Evolutionary conservation across 2,329 filamentous ascomycete species (phyloP).

Genomic region (Exophiala lecanii-corni): DNA sequence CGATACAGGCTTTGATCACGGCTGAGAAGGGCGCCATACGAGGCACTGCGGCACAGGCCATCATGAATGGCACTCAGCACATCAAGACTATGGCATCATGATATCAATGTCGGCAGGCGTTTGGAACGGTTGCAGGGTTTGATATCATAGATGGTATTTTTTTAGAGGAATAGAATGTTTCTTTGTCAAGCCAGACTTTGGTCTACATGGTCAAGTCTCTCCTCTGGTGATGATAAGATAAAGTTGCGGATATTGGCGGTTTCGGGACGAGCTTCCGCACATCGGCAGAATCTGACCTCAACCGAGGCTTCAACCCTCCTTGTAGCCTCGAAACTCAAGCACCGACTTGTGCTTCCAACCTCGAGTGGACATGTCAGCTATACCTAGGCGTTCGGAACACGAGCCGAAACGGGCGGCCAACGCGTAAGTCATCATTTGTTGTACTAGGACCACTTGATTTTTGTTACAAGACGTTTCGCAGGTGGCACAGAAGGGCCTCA

Average conservation of each 20-base stretch:
- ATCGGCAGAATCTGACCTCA: not conserved
- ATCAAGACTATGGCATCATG: not conserved
- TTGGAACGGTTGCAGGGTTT: no score
- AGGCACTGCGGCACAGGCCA: not conserved
- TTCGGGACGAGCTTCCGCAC: no score
- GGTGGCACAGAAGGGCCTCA: not conserved
- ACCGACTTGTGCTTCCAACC: no score
- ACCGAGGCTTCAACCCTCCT: no score
- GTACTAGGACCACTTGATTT: not conserved
- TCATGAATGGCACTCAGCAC: not conserved
- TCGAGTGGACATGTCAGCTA: not conserved
- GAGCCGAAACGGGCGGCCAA: constrained; percentile 1
- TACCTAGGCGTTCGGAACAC: not conserved
- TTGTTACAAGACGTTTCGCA: not conserved
- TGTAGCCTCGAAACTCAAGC: no score
- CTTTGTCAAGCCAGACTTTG: no score
- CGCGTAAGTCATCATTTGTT: constrained; percentile 3
- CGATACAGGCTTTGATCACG: constrained; percentile 45
- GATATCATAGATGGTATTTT: no score
- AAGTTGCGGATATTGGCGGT: no score
- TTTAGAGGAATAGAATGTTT: no score
- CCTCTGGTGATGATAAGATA: no score
- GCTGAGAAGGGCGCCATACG: constrained; percentile 38
- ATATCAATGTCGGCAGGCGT: no score
- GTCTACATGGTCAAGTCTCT: no score